Base-by-base conservation (phyloP, 768 basidiomycete genomes). In the Amanita rubescens region DNA sequence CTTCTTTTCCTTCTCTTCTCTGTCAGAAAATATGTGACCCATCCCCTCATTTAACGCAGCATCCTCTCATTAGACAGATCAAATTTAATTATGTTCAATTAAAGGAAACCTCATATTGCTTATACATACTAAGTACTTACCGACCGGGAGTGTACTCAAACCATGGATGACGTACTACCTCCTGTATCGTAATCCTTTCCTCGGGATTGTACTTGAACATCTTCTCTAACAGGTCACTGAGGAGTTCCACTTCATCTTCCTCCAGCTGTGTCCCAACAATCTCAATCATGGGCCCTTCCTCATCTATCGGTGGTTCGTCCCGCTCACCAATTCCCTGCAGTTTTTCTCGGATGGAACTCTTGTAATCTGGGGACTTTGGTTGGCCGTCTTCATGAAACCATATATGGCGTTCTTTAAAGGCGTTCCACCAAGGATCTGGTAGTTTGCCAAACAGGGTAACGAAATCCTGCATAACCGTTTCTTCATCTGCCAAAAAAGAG, bases 131-230 rank as follows among this genome's bases (percentile, higher is more conserved):
- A 30, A 30, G 27, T 30, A 30, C 27, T 30, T 30, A 30, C 27
- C 8, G 27, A 22, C 42, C 17, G 27, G 44, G 25, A 46, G 44
- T 46, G 25, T 46, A 30, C 15, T 46, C 25, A 24, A 46, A 46
- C 44, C 44, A 46, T 27, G 44, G 44, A 46, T 46, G 44, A 14
- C 44, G 44, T 30, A 46, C 44, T 46, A 46, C 44, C 44, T 46
- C 44, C 25, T 30, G 14, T 46, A 25, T 46, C 14, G 43, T 30
- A 27, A 46, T 46, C 44, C 44, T 24, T 46, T 46, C 44, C 44
- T 46, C 25, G 22, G 44, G 44, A 27, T 24, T 19, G n/a, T 46
- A 46, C 44, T 27, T 46, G 25, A 46, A 24, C 44, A 46, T 46
- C 44, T 46, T 46, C n/a, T 46, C 44, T 24, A 46, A 46, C 25